Conservation (phyloP, 2,329 filamentous ascomycete genomes). For the Hymenoscyphus fructigenus region DNA sequence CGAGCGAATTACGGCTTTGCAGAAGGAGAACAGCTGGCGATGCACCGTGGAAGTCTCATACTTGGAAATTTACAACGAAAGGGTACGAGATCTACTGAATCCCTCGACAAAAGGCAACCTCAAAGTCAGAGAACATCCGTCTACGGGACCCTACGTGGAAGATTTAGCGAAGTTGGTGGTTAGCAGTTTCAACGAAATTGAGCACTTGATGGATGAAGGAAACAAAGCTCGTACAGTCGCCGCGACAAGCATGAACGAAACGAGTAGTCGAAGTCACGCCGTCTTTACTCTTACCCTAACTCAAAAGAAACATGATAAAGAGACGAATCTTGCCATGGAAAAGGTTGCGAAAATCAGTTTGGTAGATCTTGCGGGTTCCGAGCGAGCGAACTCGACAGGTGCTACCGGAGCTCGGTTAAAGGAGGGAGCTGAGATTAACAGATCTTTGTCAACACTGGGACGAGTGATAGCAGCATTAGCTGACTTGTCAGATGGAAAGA, state of each 20-base stretch:
- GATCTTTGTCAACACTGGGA: constrained; percentile 91
- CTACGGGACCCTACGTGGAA: constrained; percentile 96
- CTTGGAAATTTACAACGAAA: constrained; percentile 98
- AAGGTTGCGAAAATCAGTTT: constrained; percentile 98
- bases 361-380: constrained; percentile 95
- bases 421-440: constrained; percentile 97
- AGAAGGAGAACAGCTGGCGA: constrained; percentile 71
- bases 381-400: constrained; percentile 94
- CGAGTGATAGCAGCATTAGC: constrained; percentile 96
- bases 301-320: constrained; percentile 85
- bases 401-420: constrained; percentile 93
- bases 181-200: constrained; percentile 90
- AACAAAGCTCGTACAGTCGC: constrained; percentile 98
- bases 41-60: constrained; percentile 98
- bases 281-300: constrained; percentile 96
- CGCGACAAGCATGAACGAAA: constrained; percentile 99
- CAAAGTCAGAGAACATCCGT: constrained; percentile 96
- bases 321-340: constrained; percentile 96
- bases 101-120: constrained; percentile 94
- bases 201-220: constrained; percentile 97
- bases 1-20: constrained; percentile 70
- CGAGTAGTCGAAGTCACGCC: constrained; percentile 94
- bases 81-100: constrained; percentile 92
- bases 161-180: constrained; percentile 95
- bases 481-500: constrained; percentile 81